Conservation (phyloP, 495 filamentous ascomycete genomes). For the Opeltia flavorubescens region DNA sequence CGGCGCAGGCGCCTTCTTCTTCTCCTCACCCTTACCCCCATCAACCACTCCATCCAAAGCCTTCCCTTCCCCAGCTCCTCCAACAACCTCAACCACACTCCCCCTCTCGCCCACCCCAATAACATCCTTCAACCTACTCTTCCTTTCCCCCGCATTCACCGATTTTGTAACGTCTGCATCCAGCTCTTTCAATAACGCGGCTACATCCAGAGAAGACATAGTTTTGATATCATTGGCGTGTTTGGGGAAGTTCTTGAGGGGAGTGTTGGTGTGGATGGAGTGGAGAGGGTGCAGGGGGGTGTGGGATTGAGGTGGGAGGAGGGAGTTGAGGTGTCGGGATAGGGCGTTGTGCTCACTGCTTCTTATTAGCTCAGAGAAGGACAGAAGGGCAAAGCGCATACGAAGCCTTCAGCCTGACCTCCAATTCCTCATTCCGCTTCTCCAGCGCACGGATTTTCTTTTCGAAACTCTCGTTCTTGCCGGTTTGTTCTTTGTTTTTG, state of each 20-base stretch:
- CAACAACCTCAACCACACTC: not conserved
- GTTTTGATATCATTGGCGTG: slow-evolving; percentile 11
- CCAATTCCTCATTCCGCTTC: slow-evolving; percentile 7
- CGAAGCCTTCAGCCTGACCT: slow-evolving; percentile 12
- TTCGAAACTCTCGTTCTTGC: slow-evolving; percentile 2
- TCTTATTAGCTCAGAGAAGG: not conserved
- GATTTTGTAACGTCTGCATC: slow-evolving; percentile 4
- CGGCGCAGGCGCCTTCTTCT: not conserved
- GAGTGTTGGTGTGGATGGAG: slow-evolving; percentile 11
- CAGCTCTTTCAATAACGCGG: slow-evolving; percentile 9
- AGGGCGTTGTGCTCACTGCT: slow-evolving; percentile 14
- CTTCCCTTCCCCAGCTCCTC: not conserved
- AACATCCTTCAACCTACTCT: slow-evolving; percentile 8
- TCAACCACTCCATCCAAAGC: not conserved
- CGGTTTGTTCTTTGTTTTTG: not conserved
- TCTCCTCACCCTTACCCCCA: not conserved
- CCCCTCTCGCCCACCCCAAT: slow-evolving; percentile 4
- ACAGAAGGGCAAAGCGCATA: not conserved
- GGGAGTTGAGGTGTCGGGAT: slow-evolving; percentile 9
- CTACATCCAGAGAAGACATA: slow-evolving; percentile 6
- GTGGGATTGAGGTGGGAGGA: slow-evolving; percentile 9
- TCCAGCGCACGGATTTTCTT: slow-evolving; percentile 6
- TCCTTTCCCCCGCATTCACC: slow-evolving; percentile 10
- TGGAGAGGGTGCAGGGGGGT: slow-evolving; percentile 10
- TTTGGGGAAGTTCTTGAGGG: slow-evolving; percentile 12